Percentiles rank a stretch among this genome's conserved stretches.
Conservation (phyloP, 2,329 filamentous ascomycete genomes). For the Thelonectria discophora region DNA sequence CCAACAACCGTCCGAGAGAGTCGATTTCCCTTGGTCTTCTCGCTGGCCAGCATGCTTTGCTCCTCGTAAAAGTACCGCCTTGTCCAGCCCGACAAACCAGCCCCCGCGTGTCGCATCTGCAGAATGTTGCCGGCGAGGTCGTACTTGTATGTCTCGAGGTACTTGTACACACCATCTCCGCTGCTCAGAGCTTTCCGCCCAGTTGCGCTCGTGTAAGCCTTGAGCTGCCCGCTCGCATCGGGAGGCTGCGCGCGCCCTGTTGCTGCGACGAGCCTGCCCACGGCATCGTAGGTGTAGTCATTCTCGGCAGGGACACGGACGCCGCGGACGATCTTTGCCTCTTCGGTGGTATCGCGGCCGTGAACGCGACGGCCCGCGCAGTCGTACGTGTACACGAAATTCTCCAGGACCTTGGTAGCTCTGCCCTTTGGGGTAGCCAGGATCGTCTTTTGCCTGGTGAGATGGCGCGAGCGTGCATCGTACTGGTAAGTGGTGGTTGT, state of each 20-base stretch:
- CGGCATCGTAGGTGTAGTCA: background rate
- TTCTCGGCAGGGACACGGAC: too few relatives aligned
- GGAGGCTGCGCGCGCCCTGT: background rate
- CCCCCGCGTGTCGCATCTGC: background rate
- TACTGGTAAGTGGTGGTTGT: too few relatives aligned
- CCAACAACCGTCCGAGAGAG: background rate
- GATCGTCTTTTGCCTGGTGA: too few relatives aligned
- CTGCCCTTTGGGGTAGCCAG: background rate
- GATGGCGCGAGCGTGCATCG: too few relatives aligned
- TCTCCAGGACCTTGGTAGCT: background rate
- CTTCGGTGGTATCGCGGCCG: too few relatives aligned
- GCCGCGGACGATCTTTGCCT: too few relatives aligned
- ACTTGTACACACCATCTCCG: background rate
- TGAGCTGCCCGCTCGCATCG: too few relatives aligned
- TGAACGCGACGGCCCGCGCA: background rate
- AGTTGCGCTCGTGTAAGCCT: background rate
- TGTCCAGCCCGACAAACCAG: background rate
- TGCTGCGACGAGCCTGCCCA: background rate
- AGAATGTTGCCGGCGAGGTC: background rate
- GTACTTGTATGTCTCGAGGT: slow-evolving; percentile 4
- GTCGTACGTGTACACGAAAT: background rate
- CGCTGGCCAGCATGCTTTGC: background rate
- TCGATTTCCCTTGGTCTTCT: background rate
- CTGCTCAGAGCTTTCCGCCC: background rate
- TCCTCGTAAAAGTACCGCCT: background rate